Conservation (phyloP, 75 land plant genomes). For the Gnetum montanum region DNA sequence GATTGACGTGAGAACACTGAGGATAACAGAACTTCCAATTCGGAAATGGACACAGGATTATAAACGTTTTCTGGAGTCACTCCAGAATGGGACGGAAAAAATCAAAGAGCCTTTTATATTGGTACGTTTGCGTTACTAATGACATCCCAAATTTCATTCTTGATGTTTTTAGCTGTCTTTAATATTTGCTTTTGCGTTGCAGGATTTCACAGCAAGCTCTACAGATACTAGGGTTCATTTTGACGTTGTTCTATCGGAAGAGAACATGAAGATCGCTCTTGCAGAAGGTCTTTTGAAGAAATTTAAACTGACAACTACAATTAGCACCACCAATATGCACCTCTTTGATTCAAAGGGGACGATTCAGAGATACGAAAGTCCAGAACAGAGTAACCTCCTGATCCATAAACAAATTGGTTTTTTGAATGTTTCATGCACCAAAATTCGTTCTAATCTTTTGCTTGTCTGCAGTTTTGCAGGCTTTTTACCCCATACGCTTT, state of each 20-base stretch:
- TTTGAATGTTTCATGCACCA: too few relatives aligned
- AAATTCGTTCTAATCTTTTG: too few relatives aligned
- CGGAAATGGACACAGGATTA: slow-evolving; percentile 94
- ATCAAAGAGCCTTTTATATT: slow-evolving; percentile 79
- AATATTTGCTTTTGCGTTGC: slow-evolving; percentile 6
- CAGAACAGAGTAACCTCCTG: slow-evolving; percentile 71
- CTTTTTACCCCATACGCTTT: slow-evolving; percentile 62
- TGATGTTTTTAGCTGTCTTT: not conserved
- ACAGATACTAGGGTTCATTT: slow-evolving; percentile 60
- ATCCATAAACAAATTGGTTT: not conserved
- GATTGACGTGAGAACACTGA: slow-evolving; percentile 64
- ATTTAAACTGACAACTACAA: slow-evolving; percentile 82
- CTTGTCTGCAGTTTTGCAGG: slow-evolving; percentile 80
- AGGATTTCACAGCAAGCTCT: slow-evolving; percentile 67
- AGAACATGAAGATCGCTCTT: slow-evolving; percentile 53
- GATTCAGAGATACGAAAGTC: slow-evolving; percentile 86
- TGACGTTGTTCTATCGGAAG: slow-evolving; percentile 59
- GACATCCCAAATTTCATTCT: not conserved
- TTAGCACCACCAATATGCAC: slow-evolving; percentile 98
- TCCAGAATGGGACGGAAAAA: slow-evolving; percentile 48
- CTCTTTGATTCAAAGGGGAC: slow-evolving; percentile 74
- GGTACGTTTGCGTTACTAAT: slow-evolving; percentile 23
- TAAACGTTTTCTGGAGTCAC: slow-evolving; percentile 68
- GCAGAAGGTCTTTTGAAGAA: slow-evolving; percentile 85
- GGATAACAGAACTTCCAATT: slow-evolving; percentile 82